A percentile compares a stretch with the other conserved stretches of the same genome.
These are phyloP conservation scores for Hansenula sp. DNA, from an alignment of 1,139 yeast genomes.

Conservation along the genomic window DNA sequence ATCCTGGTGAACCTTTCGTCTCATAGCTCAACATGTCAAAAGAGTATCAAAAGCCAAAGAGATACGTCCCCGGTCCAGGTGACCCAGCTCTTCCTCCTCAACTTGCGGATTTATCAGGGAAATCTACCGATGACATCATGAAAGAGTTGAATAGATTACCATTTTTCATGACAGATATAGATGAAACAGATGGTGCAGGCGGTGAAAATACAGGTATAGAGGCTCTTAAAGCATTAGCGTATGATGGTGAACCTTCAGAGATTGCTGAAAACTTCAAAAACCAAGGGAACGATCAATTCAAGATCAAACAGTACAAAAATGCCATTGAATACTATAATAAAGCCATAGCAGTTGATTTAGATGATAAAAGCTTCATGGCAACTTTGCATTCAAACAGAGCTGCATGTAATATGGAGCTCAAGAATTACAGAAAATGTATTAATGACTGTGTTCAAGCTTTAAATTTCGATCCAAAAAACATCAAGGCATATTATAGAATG, in stretches of 20 bases:
- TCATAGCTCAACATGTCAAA: conserved; percentile 4
- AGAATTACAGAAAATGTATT: conserved; percentile 80
- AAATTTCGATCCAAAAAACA: conserved; percentile 57
- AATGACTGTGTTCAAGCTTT: conserved; percentile 81
- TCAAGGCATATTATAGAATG: conserved; percentile 83
- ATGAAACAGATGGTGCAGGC: conserved; percentile 71
- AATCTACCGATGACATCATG: conserved; percentile 72
- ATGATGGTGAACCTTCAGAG: conserved; percentile 94
- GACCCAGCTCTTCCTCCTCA: conserved; percentile 86
- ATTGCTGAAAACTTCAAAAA: conserved; percentile 84
- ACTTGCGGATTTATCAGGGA: conserved; percentile 58
- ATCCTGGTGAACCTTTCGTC: no score
- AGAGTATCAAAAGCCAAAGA: conserved; percentile 30
- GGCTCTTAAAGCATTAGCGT: conserved; percentile 87
- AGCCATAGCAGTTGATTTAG: conserved; percentile 70
- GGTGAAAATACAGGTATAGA: conserved; percentile 76
- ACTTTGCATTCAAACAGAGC: conserved; percentile 80
- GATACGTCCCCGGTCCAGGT: conserved; percentile 69
- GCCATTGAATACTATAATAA: conserved; percentile 79
- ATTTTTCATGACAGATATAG: conserved; percentile 88
- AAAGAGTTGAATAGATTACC: conserved; percentile 81
- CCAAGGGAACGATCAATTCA: conserved; percentile 89
- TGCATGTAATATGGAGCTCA: conserved; percentile 82
- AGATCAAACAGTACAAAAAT: conserved; percentile 60
- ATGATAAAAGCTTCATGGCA: conserved; percentile 47